A percentile compares a stretch with the other conserved stretches of the same genome.
phyloP scores from a whole-genome alignment of 495 filamentous ascomycete species.

The Penicillium cinerascens region DNA sequence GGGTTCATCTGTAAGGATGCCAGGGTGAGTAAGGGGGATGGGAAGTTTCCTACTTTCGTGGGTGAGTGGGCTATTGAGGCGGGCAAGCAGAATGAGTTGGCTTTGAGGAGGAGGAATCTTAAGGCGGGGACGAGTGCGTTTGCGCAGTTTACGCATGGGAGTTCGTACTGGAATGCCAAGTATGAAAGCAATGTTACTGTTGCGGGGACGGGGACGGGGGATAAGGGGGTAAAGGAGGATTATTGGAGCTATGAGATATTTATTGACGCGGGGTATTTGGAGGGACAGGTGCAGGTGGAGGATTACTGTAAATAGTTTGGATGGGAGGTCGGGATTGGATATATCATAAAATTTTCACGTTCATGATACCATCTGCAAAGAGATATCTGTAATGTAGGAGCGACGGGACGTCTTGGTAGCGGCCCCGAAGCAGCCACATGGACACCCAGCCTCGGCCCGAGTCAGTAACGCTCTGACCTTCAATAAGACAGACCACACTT shows the following conservation, averaged over 20 bases:
- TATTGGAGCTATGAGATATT: slow-evolving; percentile 24
- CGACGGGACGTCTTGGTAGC: not conserved
- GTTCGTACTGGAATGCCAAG: slow-evolving; percentile 24
- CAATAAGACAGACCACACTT: not conserved
- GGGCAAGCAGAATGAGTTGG: slow-evolving; percentile 18
- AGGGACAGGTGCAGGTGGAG: not conserved
- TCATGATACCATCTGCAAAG: not conserved
- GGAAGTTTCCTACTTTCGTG: slow-evolving; percentile 21
- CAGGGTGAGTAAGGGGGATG: slow-evolving; percentile 10
- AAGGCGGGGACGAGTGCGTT: slow-evolving; percentile 16
- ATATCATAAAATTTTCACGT: not conserved
- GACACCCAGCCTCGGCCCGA: too few relatives aligned
- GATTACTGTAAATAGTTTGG: not conserved
- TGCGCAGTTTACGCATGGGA: slow-evolving; percentile 16
- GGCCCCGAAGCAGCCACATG: not conserved
- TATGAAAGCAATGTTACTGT: slow-evolving; percentile 19
- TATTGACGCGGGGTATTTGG: slow-evolving; percentile 12
- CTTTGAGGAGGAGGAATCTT: slow-evolving; percentile 19
- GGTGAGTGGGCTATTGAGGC: slow-evolving; percentile 25
- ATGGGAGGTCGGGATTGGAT: not conserved
- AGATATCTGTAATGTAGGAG: not conserved
- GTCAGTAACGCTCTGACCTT: too few relatives aligned
- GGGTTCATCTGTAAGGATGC: slow-evolving; percentile 12
- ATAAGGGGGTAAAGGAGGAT: slow-evolving; percentile 18
- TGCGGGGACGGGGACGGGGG: slow-evolving; percentile 15